Percentiles rank a stretch among this genome's conserved stretches.
phyloP scores from a whole-genome alignment of 495 filamentous ascomycete species.

The Ascobolus immersus region DNA sequence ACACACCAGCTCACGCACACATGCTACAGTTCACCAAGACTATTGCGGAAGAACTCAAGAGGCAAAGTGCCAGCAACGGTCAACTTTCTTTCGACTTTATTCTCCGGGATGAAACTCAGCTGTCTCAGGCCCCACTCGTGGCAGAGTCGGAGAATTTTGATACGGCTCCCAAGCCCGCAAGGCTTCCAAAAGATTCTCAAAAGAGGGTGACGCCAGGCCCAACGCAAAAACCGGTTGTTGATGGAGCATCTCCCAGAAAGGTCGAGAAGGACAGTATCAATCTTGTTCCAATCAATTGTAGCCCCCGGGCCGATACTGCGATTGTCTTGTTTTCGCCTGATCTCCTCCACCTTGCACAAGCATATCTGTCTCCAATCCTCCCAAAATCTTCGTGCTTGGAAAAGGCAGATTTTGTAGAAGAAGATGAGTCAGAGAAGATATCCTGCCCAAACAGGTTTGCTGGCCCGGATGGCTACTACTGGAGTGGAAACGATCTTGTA shows the following conservation, averaged over 20 bases:
- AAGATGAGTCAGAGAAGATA: background rate
- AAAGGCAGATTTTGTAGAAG: background rate
- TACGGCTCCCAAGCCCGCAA: too few species aligned
- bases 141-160: too few species aligned
- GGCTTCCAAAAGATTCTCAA: too few species aligned
- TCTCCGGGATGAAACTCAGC: too few species aligned
- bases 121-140: too few species aligned
- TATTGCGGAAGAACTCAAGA: conserved; percentile 25
- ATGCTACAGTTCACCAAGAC: conserved; percentile 35
- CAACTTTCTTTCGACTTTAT: conserved; percentile 45
- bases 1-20: conserved; percentile 26
- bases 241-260: too few species aligned
- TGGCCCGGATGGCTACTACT: conserved; percentile 22
- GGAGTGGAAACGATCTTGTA: conserved; percentile 34
- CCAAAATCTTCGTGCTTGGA: background rate
- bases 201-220: too few species aligned
- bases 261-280: conserved; percentile 11
- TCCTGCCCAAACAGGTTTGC: too few species aligned
- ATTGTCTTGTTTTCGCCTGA: conserved; percentile 25
- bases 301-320: conserved; percentile 35
- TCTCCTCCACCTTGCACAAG: conserved; percentile 15
- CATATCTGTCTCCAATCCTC: conserved; percentile 19
- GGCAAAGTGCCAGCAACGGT: conserved; percentile 19
- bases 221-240: too few species aligned
- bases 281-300: conserved; percentile 36